Evolutionary conservation across 2,329 filamentous ascomycete species (phyloP).

Genomic region (Xylaria sp.): DNA sequence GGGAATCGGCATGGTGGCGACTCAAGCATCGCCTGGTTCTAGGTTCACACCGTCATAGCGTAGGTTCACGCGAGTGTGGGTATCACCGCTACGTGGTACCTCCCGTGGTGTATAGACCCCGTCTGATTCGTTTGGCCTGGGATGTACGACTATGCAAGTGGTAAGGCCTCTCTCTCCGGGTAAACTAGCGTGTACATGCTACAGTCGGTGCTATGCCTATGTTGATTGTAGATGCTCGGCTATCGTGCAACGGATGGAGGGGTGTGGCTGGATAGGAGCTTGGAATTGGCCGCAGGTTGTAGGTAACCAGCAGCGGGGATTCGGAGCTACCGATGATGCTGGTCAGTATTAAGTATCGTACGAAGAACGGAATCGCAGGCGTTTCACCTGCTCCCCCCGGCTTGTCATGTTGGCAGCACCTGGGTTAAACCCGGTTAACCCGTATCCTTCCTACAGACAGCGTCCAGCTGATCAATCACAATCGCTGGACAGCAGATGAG

Average conservation of each 20-base stretch:
- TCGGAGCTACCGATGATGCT: not conserved
- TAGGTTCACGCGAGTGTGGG: constrained; percentile 1
- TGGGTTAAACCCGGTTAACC: not conserved
- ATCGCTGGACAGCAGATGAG: too few relatives aligned
- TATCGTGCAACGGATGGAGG: not conserved
- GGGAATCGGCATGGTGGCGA: not conserved
- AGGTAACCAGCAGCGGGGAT: not conserved
- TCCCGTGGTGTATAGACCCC: constrained; percentile 37
- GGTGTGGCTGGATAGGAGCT: not conserved
- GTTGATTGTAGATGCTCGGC: not conserved
- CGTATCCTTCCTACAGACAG: not conserved
- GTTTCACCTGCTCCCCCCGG: not conserved
- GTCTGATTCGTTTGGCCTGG: constrained; percentile 35
- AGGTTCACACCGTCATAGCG: constrained; percentile 9
- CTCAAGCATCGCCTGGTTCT: not conserved
- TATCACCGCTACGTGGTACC: constrained; percentile 1
- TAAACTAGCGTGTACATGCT: constrained; percentile 15
- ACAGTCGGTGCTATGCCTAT: not conserved
- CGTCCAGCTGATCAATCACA: constrained; percentile 3
- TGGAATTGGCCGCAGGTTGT: not conserved
- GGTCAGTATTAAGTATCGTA: not conserved
- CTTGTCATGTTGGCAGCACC: not conserved
- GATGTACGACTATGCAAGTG: constrained; percentile 12
- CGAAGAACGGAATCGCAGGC: not conserved
- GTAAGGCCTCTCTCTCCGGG: constrained; percentile 5